Evolutionary conservation across 2,329 filamentous ascomycete species (phyloP), one percentile per base, ranked within the genome.

Genomic region (Biscogniauxia sp.): DNA sequence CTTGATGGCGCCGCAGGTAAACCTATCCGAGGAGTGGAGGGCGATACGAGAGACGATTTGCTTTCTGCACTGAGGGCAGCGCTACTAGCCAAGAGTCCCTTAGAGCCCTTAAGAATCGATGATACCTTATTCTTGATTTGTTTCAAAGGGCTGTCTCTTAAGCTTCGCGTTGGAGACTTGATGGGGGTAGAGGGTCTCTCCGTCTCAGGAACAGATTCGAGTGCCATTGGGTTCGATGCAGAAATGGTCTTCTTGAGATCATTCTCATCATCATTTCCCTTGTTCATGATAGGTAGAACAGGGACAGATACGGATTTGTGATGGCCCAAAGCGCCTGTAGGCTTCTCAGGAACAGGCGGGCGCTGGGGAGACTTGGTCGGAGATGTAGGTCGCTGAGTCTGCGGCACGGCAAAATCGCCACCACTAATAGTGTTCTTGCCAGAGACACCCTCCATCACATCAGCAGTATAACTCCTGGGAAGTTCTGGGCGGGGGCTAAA

Each of bases 71-170:
- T 88, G 45, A 85, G 77, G 17, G 82, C 84, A 2, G 85, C 86
- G 67, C 86, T 94, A 67, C 90, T 96, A 19, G 89, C 92, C 64
- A 97, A 88, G 54, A 97, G 84, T 15, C 89, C 91, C 74, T 91
- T 94, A 3, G 93, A 95, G 58, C 89, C 91, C 76, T 93, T 93
- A 68, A 97, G 81, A 61, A 97, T 93, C 9, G 93, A 96, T 53
- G 94, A 96, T 54, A 98, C 81, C 73, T 93, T 96, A 71, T 91
- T 92, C 78, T 97, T 98, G 26, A 95, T 93, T 56, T 95, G 92
- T 75, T 93, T 97, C 61, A 97, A 76, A 5, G 92, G 92, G 61
- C 90, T 94, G 66, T 96, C 93, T 7, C 82, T 80, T 68, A 85
- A 80, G 54, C 73, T 78, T 58, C 84, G 78, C 5, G 82, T 80